Conservation (phyloP, 306 rosid genomes). For the Alnus glutinosa region DNA sequence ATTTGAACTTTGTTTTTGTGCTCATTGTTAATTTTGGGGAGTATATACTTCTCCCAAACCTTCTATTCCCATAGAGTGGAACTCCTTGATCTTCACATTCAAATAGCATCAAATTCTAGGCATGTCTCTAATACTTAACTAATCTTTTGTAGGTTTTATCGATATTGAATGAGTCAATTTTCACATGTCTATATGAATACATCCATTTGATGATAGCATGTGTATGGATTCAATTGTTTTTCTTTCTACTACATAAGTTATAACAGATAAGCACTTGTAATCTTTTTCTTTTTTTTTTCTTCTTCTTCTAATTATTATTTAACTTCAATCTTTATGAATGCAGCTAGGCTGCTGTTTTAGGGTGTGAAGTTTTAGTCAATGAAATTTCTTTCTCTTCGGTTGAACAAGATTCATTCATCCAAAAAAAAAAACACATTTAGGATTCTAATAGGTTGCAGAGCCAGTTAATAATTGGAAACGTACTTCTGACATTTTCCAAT, state of each 20-base stretch:
- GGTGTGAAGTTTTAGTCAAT: neutral
- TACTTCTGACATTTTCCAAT: neutral
- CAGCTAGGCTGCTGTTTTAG: neutral
- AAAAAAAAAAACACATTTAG: too few relatives aligned
- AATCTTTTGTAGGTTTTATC: too few relatives aligned
- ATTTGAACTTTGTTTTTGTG: neutral
- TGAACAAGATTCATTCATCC: neutral
- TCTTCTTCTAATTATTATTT: too few relatives aligned
- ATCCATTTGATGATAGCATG: neutral
- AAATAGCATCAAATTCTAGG: neutral
- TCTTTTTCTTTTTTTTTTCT: too few relatives aligned
- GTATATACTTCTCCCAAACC: neutral
- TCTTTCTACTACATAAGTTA: neutral
- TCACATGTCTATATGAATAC: neutral
- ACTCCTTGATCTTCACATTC: neutral
- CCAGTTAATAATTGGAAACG: neutral
- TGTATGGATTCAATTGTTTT: neutral
- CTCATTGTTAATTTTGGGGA: neutral
- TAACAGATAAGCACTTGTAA: neutral
- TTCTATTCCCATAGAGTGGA: neutral
- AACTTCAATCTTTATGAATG: neutral
- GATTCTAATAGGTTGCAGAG: neutral
- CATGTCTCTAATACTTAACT: too few relatives aligned
- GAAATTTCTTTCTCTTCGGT: too few relatives aligned
- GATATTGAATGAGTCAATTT: neutral